Base-by-base conservation (phyloP, 2,329 filamentous ascomycete genomes). In the Emmonsiellopsis sp. region DNA sequence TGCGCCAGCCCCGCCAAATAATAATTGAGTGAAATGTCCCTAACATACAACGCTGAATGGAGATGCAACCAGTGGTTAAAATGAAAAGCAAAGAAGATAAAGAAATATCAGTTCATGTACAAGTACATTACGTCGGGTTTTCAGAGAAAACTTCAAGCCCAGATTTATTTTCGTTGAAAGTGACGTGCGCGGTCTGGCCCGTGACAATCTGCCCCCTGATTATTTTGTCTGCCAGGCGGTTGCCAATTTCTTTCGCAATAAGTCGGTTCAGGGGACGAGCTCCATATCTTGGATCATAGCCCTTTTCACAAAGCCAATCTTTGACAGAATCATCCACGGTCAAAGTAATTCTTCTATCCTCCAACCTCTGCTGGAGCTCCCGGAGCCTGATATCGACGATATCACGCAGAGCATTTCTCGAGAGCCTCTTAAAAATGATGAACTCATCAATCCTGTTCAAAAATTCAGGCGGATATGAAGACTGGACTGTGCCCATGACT, bases 361-460 rank as follows among this genome's bases (percentile, higher is more conserved):
- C 85, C 1, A 97, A 81, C 42, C 90, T 83, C 51, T 74, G 73
- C 69, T 96, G 91, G 6, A 97, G 77, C 72, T 97, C 93, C 56
- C 78, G 81, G 47, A 97, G 77, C 34, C 93, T 83, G 58, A 97
- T 96, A 64, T 97, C 89, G 48, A 96, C 90, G 58, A 97, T 97
- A 64, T 95, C 91, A 33, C 89, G 80, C 53, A 97, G 79, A 13
- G 92, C 91, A 14, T 78, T 75, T 33, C 79, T 79, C 0, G 88
- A 88, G 2, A 97, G 80, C 7, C 92, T 82, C 71, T 91, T 92
- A 78, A 97, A 97, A 65, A 97, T 76, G 68, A 97, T 96, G 74
- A 97, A 96, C 56, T 94, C 92, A 70, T 97, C 92, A 57, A 97
- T 89, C 17, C 93, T 83, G 73, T 98, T 97, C 58, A 97, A 80